These are phyloP conservation scores for Penicillium dipodomyicola DNA, from an alignment of 495 filamentous ascomycete genomes.

Conservation along the genomic window DNA sequence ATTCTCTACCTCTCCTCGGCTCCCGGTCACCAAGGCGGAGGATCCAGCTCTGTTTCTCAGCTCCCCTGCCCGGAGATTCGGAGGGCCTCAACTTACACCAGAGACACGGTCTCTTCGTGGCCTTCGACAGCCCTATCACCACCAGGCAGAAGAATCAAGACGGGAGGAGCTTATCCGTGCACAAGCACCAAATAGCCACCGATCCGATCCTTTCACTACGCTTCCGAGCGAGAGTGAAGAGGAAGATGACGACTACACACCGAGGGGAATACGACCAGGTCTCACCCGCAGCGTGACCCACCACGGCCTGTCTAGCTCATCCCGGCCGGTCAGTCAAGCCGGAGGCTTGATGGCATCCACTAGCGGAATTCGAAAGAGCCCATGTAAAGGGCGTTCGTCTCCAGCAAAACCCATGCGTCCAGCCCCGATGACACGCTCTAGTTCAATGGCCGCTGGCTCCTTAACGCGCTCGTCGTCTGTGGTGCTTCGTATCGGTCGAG, in stretches of 20 bases:
- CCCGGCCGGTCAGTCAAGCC: constrained; percentile 32
- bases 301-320: constrained; percentile 30
- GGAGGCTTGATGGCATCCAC: constrained; percentile 35
- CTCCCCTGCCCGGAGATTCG: constrained; percentile 48
- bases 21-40: constrained; percentile 40
- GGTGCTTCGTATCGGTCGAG: constrained; percentile 67
- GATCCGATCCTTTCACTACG: constrained; percentile 14
- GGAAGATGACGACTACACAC: constrained; percentile 44
- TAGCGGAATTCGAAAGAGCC: constrained; percentile 45
- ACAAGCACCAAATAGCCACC: constrained; percentile 16
- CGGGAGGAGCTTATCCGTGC: constrained; percentile 50
- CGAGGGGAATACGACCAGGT: constrained; percentile 47
- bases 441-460: constrained; percentile 31
- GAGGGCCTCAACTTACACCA: constrained; percentile 40
- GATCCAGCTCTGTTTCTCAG: constrained; percentile 59
- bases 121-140: constrained; percentile 54
- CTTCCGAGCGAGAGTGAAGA: constrained; percentile 33
- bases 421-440: constrained; percentile 29
- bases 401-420: constrained; percentile 39
- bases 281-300: constrained; percentile 60
- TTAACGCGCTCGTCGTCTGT: constrained; percentile 49
- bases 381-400: constrained; percentile 44
- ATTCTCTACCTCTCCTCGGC: constrained; percentile 47
- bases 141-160: constrained; percentile 56
- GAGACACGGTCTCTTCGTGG: constrained; percentile 32